These are phyloP conservation scores for Quercus glauca DNA, from an alignment of 306 rosid genomes.

Conservation along the genomic window DNA sequence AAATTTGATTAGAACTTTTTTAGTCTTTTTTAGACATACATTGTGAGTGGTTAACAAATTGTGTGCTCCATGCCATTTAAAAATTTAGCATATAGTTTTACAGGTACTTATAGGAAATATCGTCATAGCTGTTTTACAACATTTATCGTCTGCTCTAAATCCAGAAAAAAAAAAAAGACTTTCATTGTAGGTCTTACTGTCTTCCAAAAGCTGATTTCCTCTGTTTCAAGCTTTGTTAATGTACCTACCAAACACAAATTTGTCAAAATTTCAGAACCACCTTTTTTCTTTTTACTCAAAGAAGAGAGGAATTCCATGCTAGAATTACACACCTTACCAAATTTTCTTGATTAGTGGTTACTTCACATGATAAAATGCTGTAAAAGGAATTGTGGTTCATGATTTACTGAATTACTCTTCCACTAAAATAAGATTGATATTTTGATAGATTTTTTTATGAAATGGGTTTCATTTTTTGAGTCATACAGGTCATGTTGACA, in stretches of 20 bases:
- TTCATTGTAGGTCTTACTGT: not conserved
- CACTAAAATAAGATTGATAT: too few species aligned
- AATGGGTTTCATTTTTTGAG: not conserved
- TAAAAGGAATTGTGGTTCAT: too few species aligned
- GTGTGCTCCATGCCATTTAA: not conserved
- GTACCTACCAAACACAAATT: not conserved
- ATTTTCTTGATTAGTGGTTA: too few species aligned
- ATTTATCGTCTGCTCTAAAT: too few species aligned
- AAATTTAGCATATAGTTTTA: not conserved
- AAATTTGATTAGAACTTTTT: not conserved
- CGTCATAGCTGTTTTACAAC: too few species aligned
- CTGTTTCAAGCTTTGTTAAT: not conserved
- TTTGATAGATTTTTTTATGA: not conserved
- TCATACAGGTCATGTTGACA: not conserved
- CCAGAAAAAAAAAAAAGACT: too few species aligned
- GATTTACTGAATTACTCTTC: too few species aligned
- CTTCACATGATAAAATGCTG: too few species aligned
- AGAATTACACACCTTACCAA: too few species aligned
- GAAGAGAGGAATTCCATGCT: not conserved
- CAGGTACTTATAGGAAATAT: too few species aligned
- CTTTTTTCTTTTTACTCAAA: not conserved
- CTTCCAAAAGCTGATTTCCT: not conserved
- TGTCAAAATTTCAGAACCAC: not conserved
- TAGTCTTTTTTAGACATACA: not conserved
- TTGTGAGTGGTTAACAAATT: not conserved